Evolutionary conservation across 768 basidiomycete species (phyloP), one percentile per base, ranked within the genome.

Genomic region (Tylopilus rubrobrunneus): DNA sequence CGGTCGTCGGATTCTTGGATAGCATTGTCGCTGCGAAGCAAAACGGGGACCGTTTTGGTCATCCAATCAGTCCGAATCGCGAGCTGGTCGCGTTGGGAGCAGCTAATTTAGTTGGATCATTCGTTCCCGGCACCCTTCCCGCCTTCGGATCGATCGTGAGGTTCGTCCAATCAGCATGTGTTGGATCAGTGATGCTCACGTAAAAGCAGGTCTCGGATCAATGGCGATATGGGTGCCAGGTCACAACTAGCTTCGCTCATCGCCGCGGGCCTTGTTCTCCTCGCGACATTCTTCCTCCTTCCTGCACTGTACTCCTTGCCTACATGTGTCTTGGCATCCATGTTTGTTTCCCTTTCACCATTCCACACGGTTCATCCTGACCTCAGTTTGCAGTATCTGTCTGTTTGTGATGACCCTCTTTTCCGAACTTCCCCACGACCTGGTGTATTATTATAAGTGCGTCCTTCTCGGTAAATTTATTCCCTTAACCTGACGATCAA

Each of bases 11-110:
- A 1, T 97, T 95, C 68, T 74, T 99, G 56, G 96, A 99, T 67
- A 92, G 89, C 56, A 93, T 97, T 56, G 92, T 94, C 3, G 90
- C 94, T 0, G 96, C 96, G 3, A 97, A 98, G 64, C 94, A 98
- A 67, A 95, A 89, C 55, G 84, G 84, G 0, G 80, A 84, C 4
- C 85, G 86, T 12, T 98, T 87, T 64, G 89, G 91, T 3, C 87
- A 98, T 67, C 81, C 89, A 0, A 89, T 98, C 58, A 89, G 85
- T 58, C 92, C 94, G 0, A 99, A 98, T 67, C 86, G 97, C 28
- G 97, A 99, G 65, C 78, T 98, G 1, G 95, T 98, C 25, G 97
- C 97, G 1, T 76, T 99, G 17, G 76, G 92, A 42, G 84, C 88
- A 11, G 83, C 85, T 12, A 97, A 97, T 66, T 74, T 96, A 34